phyloP scores from a whole-genome alignment of 768 basidiomycete species.

The Symmetrospora coprosmae region DNA sequence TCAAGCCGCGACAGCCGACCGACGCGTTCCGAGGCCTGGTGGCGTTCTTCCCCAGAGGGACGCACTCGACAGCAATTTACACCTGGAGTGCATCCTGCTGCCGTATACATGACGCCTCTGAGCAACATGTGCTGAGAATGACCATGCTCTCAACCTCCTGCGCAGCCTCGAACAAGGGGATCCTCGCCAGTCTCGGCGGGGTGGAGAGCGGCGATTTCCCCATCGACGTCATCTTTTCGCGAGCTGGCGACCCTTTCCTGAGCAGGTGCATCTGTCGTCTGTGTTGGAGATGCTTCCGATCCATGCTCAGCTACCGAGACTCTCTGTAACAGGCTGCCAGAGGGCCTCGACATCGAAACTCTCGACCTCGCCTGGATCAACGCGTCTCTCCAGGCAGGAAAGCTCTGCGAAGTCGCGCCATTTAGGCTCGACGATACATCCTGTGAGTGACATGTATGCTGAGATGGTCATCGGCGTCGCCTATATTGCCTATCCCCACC shows the following conservation, averaged over 20 bases:
- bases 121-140: too few species aligned
- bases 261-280: too few species aligned
- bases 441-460: too few species aligned
- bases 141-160: neutral
- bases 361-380: neutral
- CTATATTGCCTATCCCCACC: too few species aligned
- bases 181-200: neutral
- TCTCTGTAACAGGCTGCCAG: too few species aligned
- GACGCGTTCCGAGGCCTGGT: constrained; percentile 12
- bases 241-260: neutral
- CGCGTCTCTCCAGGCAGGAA: neutral
- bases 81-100: constrained; percentile 5
- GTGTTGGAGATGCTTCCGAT: too few species aligned
- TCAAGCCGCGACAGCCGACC: too few species aligned
- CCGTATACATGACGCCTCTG: too few species aligned
- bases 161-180: constrained; percentile 1
- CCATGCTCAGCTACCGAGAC: too few species aligned
- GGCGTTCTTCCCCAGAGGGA: neutral
- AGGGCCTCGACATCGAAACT: neutral
- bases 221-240: constrained; percentile 10
- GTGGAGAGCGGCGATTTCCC: neutral
- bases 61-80: neutral
- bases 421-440: neutral
- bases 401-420: neutral
- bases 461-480: too few species aligned